Percentiles rank a stretch among this genome's conserved stretches.
Conservation (phyloP, 2,329 filamentous ascomycete species). For the Septoria linicola region DNA sequence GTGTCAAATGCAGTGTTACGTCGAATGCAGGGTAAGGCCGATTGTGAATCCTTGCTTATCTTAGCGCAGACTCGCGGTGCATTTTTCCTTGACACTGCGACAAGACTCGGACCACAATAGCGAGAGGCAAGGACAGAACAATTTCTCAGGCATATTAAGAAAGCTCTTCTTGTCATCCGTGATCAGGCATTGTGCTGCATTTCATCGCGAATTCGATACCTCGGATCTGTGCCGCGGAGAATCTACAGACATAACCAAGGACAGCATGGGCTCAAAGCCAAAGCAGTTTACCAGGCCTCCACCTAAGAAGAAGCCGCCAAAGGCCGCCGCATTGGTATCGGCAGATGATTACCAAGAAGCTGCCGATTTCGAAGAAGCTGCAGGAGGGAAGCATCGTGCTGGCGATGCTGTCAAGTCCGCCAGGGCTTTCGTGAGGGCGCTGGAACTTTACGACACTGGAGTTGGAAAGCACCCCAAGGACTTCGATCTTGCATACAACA, state of each 20-base stretch:
- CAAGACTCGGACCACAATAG: conserved; percentile 5
- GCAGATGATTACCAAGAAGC: conserved; percentile 68
- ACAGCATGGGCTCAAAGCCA: conserved; percentile 31
- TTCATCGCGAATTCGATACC: too few species aligned
- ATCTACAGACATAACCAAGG: neutral
- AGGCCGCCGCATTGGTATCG: conserved; percentile 49
- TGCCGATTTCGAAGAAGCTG: conserved; percentile 68
- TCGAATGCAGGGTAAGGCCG: conserved; percentile 2
- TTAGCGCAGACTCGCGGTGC: neutral
- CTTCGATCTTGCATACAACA: conserved; percentile 74
- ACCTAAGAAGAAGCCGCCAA: conserved; percentile 43
- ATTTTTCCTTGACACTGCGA: conserved; percentile 1
- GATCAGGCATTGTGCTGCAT: too few species aligned
- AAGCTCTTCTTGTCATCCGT: neutral
- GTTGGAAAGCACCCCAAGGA: conserved; percentile 59
- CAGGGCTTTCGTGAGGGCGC: conserved; percentile 62
- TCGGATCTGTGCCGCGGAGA: too few species aligned
- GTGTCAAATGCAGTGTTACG: conserved; percentile 5
- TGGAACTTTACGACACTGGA: conserved; percentile 65
- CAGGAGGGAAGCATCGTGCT: conserved; percentile 71
- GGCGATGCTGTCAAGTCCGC: conserved; percentile 67
- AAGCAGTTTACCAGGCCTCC: conserved; percentile 35
- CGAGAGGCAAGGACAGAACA: neutral
- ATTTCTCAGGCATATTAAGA: conserved; percentile 5
- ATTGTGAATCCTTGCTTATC: conserved; percentile 2